Conservation (phyloP, 164 flowering plant species). For the Dillenia turbinata region DNA sequence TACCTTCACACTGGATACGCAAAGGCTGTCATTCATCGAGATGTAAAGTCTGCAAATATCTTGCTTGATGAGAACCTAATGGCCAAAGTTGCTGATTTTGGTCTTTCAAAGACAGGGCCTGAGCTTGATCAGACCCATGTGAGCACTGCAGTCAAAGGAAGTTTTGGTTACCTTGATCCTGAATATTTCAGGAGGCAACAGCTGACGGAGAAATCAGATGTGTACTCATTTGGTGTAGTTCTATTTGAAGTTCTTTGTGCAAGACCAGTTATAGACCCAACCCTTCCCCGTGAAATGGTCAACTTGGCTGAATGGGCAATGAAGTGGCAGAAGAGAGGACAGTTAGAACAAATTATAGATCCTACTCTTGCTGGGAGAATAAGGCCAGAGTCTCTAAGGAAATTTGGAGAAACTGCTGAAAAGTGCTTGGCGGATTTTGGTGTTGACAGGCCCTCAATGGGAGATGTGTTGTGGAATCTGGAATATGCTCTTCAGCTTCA, state of each 20-base stretch:
- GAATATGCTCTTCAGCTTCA: conserved; percentile 80
- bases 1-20: conserved; percentile 80
- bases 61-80: conserved; percentile 73
- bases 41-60: conserved; percentile 84
- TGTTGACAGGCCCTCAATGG: conserved; percentile 77
- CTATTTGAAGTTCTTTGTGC: conserved; percentile 77
- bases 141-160: conserved; percentile 85
- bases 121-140: conserved; percentile 82
- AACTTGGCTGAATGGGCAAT: conserved; percentile 85
- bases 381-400: conserved; percentile 59
- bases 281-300: conserved; percentile 70
- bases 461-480: conserved; percentile 81
- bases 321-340: conserved; percentile 69
- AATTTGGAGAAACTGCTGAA: conserved; percentile 79
- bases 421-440: conserved; percentile 81
- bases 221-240: conserved; percentile 87
- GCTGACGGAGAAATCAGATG: conserved; percentile 82
- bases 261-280: conserved; percentile 73
- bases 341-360: conserved; percentile 63
- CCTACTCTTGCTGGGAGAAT: conserved; percentile 48
- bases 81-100: conserved; percentile 90
- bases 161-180: conserved; percentile 85
- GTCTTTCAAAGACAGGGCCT: conserved; percentile 79
- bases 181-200: conserved; percentile 83
- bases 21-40: conserved; percentile 76